Evolutionary conservation across 768 basidiomycete species (phyloP).

Genomic region (Tubosaeta sp.): DNA sequence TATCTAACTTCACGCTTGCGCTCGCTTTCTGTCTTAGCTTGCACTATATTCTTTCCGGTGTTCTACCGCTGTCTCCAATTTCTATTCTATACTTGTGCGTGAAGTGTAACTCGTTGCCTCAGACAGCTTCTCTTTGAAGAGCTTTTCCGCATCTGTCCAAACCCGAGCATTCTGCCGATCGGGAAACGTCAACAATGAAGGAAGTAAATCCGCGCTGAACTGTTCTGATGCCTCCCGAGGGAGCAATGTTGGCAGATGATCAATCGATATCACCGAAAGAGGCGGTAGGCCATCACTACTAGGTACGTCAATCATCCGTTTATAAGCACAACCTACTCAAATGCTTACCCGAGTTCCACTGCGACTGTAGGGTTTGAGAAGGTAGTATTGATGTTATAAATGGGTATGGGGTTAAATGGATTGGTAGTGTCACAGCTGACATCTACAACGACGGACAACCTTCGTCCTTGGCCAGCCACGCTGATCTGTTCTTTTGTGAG

Average conservation of each 20-base stretch:
- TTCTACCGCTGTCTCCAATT: neutral
- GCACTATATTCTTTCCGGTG: no score
- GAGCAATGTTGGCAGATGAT: slow-evolving; percentile 92
- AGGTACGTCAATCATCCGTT: slow-evolving; percentile 5
- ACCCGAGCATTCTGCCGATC: slow-evolving; percentile 62
- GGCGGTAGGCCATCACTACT: slow-evolving; percentile 58
- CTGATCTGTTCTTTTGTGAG: slow-evolving; percentile 64
- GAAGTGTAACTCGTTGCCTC: slow-evolving; percentile 39
- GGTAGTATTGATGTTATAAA: slow-evolving; percentile 91
- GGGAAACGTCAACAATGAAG: slow-evolving; percentile 77
- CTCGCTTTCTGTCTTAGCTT: no score
- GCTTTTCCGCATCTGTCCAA: slow-evolving; percentile 83
- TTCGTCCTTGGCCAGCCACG: slow-evolving; percentile 64
- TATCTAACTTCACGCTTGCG: no score
- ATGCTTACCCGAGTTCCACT: slow-evolving; percentile 72
- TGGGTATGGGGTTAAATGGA: slow-evolving; percentile 95
- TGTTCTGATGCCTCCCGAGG: slow-evolving; percentile 97
- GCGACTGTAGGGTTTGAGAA: slow-evolving; percentile 89
- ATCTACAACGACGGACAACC: slow-evolving; percentile 83
- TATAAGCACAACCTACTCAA: neutral
- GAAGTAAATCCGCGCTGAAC: slow-evolving; percentile 84
- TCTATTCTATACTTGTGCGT: neutral
- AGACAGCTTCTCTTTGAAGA: slow-evolving; percentile 67
- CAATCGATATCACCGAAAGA: slow-evolving; percentile 89
- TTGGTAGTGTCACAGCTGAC: slow-evolving; percentile 99